Percentiles rank a stretch among this genome's conserved stretches.
These are phyloP conservation scores for Phytophthora citricola DNA, from an alignment of 352 stramenopile genomes.

Conservation along the genomic window DNA sequence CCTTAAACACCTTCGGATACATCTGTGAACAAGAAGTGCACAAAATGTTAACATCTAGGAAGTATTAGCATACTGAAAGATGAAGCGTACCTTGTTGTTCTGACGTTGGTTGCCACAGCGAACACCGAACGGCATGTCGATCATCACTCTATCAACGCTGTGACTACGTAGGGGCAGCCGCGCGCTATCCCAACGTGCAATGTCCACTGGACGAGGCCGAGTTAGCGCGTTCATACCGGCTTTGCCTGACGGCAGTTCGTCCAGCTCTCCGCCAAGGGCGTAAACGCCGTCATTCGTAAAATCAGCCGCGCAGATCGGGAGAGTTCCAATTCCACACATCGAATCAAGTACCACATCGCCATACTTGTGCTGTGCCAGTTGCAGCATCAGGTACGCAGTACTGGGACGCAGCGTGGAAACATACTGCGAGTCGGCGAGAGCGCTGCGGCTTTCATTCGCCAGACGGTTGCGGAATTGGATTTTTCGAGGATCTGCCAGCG, in stretches of 20 bases:
- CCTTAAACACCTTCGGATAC: conserved; percentile 80
- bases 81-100: conserved; percentile 62
- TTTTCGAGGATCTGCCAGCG: conserved; percentile 61
- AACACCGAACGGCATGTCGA: conserved; percentile 84
- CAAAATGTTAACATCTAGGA: background rate
- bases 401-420: conserved; percentile 80
- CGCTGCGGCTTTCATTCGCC: conserved; percentile 69
- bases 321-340: conserved; percentile 85
- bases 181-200: conserved; percentile 74
- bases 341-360: conserved; percentile 82
- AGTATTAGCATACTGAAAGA: background rate
- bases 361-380: conserved; percentile 56
- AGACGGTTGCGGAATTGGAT: conserved; percentile 76
- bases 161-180: conserved; percentile 58
- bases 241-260: conserved; percentile 57
- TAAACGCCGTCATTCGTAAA: conserved; percentile 64
- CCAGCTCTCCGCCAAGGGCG: conserved; percentile 71
- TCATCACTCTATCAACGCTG: conserved; percentile 69
- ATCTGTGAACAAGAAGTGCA: conserved; percentile 41
- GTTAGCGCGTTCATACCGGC: conserved; percentile 57
- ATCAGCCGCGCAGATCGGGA: conserved; percentile 66
- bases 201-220: conserved; percentile 46
- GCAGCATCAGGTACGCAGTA: conserved; percentile 79
- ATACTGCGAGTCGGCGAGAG: conserved; percentile 65
- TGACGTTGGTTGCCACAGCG: conserved; percentile 74